Evolutionary conservation across 2,329 filamentous ascomycete genomes (phyloP), one percentile per base, ranked within the genome.

Genomic region (Pseudogymnoascus sp.): DNA sequence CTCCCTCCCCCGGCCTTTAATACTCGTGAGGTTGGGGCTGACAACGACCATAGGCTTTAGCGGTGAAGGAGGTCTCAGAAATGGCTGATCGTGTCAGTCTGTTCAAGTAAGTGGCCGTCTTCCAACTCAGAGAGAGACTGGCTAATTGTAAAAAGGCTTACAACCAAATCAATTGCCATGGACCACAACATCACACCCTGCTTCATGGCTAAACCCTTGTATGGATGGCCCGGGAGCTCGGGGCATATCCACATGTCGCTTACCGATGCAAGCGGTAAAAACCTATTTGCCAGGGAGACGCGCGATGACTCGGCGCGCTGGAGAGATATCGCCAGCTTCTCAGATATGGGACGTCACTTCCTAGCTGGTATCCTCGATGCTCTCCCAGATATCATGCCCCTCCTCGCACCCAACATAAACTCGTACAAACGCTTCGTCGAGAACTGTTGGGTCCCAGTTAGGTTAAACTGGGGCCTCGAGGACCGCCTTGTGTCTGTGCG

Each of bases 361-460:
- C 84, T 99, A 0, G 95, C 95, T 0, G 95, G 95, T 7, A 77
- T 99, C 1, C 82, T 99, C 0, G 88, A 91, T 31, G 95, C 93
- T 12, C 82, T 99, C 4, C 91, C 95, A 1, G 91, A 97, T 72
- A 86, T 97, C 68, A 99, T 99, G 95, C 93, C 95, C 0, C 81
- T 97, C 64, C 81, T 99, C 12, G 95, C 93, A 0, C 95, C 95
- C 0, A 99, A 91, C 1, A 85, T 99, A 73, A 99, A 99, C 81
- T 96, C 91, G 66, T 99, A 99, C 81, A 99, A 99, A 78, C 88
- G 95, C 3, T 83, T 99, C 0, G 95, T 99, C 2, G 95, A 99
- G 79, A 97, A 97, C 78, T 97, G 97, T 77, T 99, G 95, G 95
- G 95, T 95, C 0, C 95, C 95, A 0, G 93, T 99, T 5, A 97